Evolutionary conservation across 2,329 filamentous ascomycete genomes (phyloP).

Genomic region (Stagonosporopsis vannaccii): DNA sequence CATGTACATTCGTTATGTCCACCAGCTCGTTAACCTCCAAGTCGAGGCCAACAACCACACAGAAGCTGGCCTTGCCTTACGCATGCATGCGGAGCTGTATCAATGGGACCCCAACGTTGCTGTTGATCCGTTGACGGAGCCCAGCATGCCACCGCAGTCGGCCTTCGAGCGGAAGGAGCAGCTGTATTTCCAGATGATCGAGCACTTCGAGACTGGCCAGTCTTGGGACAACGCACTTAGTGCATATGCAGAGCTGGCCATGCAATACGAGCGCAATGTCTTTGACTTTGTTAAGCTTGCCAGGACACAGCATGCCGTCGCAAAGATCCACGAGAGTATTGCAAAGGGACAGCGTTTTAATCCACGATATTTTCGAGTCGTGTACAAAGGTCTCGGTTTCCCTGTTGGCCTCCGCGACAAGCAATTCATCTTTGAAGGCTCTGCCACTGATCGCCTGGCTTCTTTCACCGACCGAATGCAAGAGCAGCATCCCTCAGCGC

Average conservation of each 20-base stretch:
- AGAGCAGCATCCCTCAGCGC: slow-evolving; percentile 84
- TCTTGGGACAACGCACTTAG: slow-evolving; percentile 89
- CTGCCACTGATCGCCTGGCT: slow-evolving; percentile 75
- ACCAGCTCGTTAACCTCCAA: slow-evolving; percentile 85
- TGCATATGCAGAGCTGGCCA: slow-evolving; percentile 87
- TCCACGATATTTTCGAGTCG: slow-evolving; percentile 89
- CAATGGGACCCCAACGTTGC: slow-evolving; percentile 81
- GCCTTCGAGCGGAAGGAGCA: slow-evolving; percentile 92
- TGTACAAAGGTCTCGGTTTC: slow-evolving; percentile 89
- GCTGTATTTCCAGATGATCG: slow-evolving; percentile 94
- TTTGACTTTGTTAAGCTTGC: slow-evolving; percentile 95
- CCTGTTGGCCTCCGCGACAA: slow-evolving; percentile 82
- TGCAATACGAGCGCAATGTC: slow-evolving; percentile 87
- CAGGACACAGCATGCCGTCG: slow-evolving; percentile 86
- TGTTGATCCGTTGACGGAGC: slow-evolving; percentile 72
- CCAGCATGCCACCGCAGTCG: slow-evolving; percentile 80
- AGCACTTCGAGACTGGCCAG: slow-evolving; percentile 91
- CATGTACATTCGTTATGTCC: slow-evolving; percentile 94
- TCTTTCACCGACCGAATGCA: slow-evolving; percentile 92
- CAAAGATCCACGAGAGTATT: slow-evolving; percentile 88
- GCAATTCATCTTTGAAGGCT: slow-evolving; percentile 89
- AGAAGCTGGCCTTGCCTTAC: slow-evolving; percentile 86
- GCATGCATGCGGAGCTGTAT: slow-evolving; percentile 90
- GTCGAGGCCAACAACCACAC: slow-evolving; percentile 77
- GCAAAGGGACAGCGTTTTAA: slow-evolving; percentile 79